Evolutionary conservation across 164 flowering plant species (phyloP).

Genomic region (Stephania japonica): DNA sequence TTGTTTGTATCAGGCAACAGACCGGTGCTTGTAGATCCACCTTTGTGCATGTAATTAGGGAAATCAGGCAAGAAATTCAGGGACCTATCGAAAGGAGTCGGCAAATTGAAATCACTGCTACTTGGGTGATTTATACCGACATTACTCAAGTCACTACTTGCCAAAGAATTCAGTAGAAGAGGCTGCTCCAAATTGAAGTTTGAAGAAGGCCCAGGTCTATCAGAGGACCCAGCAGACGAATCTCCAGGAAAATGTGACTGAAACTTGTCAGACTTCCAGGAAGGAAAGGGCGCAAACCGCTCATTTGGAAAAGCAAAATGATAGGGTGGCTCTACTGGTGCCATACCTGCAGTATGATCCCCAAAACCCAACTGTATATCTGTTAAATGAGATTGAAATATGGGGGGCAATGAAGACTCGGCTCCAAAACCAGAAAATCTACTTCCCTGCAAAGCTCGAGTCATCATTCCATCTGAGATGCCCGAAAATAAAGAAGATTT

Average conservation of each 20-base stretch:
- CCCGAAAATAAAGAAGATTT: constrained; percentile 45
- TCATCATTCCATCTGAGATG: constrained; percentile 86
- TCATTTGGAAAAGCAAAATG: constrained; percentile 32
- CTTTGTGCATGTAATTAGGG: constrained; percentile 23
- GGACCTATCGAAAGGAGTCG: constrained; percentile 43
- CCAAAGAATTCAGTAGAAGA: constrained; percentile 41
- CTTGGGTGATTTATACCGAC: constrained; percentile 32
- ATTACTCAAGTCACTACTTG: constrained; percentile 35
- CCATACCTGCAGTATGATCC: constrained; percentile 34
- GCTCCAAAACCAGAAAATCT: constrained; percentile 30
- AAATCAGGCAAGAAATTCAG: constrained; percentile 29
- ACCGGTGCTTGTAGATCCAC: constrained; percentile 26
- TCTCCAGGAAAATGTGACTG: constrained; percentile 36
- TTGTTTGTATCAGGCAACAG: constrained; percentile 24
- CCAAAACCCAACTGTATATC: constrained; percentile 78
- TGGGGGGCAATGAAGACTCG: constrained; percentile 28
- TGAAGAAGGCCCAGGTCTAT: constrained; percentile 39
- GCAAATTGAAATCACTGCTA: constrained; percentile 42
- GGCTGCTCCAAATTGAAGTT: constrained; percentile 38
- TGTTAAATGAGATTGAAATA: constrained; percentile 59
- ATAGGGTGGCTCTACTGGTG: constrained; percentile 34
- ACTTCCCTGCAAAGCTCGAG: constrained; percentile 67
- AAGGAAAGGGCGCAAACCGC: constrained; percentile 32
- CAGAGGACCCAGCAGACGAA: constrained; percentile 35
- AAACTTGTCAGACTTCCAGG: constrained; percentile 45